Base-by-base conservation (phyloP, 257 asterid species). In the Salvia splendens region DNA sequence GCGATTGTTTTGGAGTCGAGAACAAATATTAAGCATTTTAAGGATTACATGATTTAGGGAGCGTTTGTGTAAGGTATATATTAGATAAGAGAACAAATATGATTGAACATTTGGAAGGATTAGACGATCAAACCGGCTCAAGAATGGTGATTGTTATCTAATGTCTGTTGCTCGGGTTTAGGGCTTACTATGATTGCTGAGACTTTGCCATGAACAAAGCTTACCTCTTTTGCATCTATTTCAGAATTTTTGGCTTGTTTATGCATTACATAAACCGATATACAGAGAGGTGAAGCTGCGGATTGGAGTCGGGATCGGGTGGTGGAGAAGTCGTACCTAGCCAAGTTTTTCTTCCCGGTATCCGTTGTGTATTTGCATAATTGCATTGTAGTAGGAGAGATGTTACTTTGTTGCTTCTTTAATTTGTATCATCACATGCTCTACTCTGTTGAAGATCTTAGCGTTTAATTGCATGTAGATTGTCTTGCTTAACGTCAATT, bases 251-350 rank as follows among this genome's bases (percentile, higher is more conserved):
- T 20, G 24, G 24, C 24, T 20, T 20, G 24, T 20, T 20, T 20
- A 20, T 20, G 24, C 24, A 20, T 20, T 20, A 20, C n/a, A n/a
- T n/a, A n/a, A n/a, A n/a, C n/a, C n/a, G 5, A 49, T 60, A 54
- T 38, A 40, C 56, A 65, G 24, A 12, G 69, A 61, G 16, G 64
- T 70, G 3, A 70, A 15, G 74, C 63, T 56, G 58, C 46, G 47
- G 75, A 20, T 20, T 54, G 10, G 30, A 47, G 38, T 53, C 20
- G 41, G 70, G 74, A 49, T 47, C 2, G 58, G 75, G 53, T 58
- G 69, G 56, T 15, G 61, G 72, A 58, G 80, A 61, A 80, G 89
- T 80, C 72, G 68, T 5, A 71, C 69, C 38, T 40, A 75, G 73
- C 41, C 40, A 30, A 17, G n/a, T n/a, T n/a, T 54, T 58, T 68